phyloP scores from a whole-genome alignment of 2,329 filamentous ascomycete species.

The Cladosporium colombiae region DNA sequence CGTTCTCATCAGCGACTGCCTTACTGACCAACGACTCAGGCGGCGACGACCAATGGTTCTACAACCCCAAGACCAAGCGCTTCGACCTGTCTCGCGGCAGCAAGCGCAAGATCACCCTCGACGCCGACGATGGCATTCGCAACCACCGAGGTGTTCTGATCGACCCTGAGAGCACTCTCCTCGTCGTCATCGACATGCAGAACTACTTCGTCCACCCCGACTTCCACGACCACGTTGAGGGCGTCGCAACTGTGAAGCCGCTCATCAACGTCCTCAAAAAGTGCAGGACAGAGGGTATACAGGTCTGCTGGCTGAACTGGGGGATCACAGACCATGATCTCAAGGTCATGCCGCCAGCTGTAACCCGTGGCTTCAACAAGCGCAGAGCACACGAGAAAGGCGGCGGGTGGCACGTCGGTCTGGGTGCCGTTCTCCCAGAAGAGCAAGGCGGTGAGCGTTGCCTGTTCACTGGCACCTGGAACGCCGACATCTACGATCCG shows the following conservation, averaged over 20 bases:
- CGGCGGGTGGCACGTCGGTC: slow-evolving; percentile 45
- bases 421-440: slow-evolving; percentile 41
- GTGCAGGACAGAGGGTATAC: slow-evolving; percentile 43
- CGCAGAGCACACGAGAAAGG: slow-evolving; percentile 34
- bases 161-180: slow-evolving; percentile 41
- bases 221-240: slow-evolving; percentile 34
- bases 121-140: slow-evolving; percentile 43
- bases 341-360: slow-evolving; percentile 42
- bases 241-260: slow-evolving; percentile 40
- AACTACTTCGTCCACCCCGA: slow-evolving; percentile 45
- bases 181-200: slow-evolving; percentile 48
- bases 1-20: not conserved
- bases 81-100: slow-evolving; percentile 46
- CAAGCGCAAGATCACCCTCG: slow-evolving; percentile 40
- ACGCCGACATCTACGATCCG: slow-evolving; percentile 45
- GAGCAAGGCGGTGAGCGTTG: slow-evolving; percentile 42
- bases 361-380: slow-evolving; percentile 45
- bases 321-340: slow-evolving; percentile 43
- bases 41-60: slow-evolving; percentile 46
- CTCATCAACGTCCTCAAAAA: slow-evolving; percentile 42
- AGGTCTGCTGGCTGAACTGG: slow-evolving; percentile 47
- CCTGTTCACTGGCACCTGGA: slow-evolving; percentile 46
- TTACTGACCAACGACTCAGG: slow-evolving; percentile 28
- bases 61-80: slow-evolving; percentile 42
- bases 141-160: slow-evolving; percentile 46